Conservation (phyloP, 2,329 filamentous ascomycete species). For the Acephala macrosclerotiorum region DNA sequence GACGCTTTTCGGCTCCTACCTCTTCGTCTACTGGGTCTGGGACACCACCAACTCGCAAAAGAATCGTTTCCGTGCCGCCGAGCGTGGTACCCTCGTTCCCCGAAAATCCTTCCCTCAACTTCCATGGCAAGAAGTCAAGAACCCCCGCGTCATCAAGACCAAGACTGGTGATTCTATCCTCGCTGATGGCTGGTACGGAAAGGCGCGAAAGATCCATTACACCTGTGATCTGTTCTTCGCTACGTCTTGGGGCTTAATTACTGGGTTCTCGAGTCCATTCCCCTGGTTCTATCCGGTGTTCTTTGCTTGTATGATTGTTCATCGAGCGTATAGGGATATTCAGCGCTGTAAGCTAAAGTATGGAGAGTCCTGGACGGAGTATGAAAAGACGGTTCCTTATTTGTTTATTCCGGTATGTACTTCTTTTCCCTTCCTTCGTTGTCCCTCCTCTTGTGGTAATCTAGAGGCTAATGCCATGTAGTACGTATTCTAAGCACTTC, state of each 20-base stretch:
- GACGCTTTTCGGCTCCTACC: slow-evolving; percentile 72
- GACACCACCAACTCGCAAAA: slow-evolving; percentile 93
- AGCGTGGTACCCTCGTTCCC: slow-evolving; percentile 73
- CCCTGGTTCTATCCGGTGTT: slow-evolving; percentile 91
- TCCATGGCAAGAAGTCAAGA: slow-evolving; percentile 84
- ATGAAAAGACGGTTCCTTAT: slow-evolving; percentile 81
- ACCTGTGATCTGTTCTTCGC: slow-evolving; percentile 83
- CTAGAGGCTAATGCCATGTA: slow-evolving; percentile 4
- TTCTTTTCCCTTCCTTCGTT: too few relatives aligned
- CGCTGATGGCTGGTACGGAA: slow-evolving; percentile 85
- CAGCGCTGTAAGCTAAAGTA: slow-evolving; percentile 79
- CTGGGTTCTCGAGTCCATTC: slow-evolving; percentile 81
- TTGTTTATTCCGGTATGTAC: slow-evolving; percentile 79
- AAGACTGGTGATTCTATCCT: slow-evolving; percentile 78
- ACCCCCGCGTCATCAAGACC: slow-evolving; percentile 80
- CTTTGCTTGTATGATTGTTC: slow-evolving; percentile 80
- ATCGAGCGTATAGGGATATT: slow-evolving; percentile 79
- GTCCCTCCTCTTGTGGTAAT: background rate
- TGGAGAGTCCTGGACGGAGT: slow-evolving; percentile 82
- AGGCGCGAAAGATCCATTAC: slow-evolving; percentile 83
- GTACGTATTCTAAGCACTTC: slow-evolving; percentile 23
- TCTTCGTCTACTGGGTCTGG: slow-evolving; percentile 91
- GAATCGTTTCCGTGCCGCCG: slow-evolving; percentile 85
- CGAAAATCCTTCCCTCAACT: slow-evolving; percentile 88
- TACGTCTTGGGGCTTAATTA: slow-evolving; percentile 80